phyloP scores from a whole-genome alignment of 257 asterid species.

The Handroanthus guayacan region DNA sequence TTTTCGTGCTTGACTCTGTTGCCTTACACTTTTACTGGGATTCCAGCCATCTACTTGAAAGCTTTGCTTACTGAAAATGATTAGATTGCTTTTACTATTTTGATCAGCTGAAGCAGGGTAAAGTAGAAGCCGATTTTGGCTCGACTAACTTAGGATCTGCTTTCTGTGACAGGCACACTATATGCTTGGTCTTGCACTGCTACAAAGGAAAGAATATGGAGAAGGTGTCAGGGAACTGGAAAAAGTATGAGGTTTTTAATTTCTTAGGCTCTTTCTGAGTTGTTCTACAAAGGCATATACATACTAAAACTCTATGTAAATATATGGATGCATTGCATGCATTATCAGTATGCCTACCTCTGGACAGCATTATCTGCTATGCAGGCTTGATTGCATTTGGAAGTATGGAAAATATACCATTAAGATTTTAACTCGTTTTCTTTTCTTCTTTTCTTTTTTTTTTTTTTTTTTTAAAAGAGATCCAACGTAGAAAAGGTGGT shows the following conservation, averaged over 20 bases:
- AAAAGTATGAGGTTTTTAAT: slow-evolving; percentile 45
- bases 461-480: not conserved
- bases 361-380: not conserved
- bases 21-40: slow-evolving; percentile 1
- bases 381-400: not conserved
- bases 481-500: not conserved
- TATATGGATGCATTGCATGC: slow-evolving; percentile 18
- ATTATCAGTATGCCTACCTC: slow-evolving; percentile 13
- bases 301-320: not conserved
- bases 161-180: slow-evolving; percentile 62
- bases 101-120: slow-evolving; percentile 5
- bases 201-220: slow-evolving; percentile 54
- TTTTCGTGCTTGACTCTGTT: slow-evolving; percentile 14
- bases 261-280: slow-evolving; percentile 7
- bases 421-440: not conserved
- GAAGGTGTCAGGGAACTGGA: slow-evolving; percentile 71
- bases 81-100: not conserved
- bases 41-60: not conserved
- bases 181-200: slow-evolving; percentile 77
- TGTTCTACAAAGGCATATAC: not conserved
- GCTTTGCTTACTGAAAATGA: slow-evolving; percentile 5
- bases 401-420: not conserved
- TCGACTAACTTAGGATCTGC: slow-evolving; percentile 23
- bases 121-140: not conserved
- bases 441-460: not conserved